Base-by-base conservation (phyloP, 2,329 filamentous ascomycete species). In the Aspergillus terreus region DNA sequence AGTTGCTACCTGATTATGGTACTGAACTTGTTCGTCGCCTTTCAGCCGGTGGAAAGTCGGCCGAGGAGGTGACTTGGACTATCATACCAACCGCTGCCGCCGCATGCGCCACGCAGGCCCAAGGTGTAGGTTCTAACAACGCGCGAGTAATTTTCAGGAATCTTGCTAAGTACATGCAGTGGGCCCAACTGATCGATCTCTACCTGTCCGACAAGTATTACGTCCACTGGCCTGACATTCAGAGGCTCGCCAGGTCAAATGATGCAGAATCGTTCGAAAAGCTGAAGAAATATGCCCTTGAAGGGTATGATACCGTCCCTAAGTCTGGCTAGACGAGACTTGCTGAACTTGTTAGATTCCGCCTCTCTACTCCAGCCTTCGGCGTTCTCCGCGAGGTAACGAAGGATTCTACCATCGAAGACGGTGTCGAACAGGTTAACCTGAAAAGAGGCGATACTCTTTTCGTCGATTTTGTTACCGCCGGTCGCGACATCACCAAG, bases 1-100 rank as follows among this genome's bases (percentile, higher is more conserved):
- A 15, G 4, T 2, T 6, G 4, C 11, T 21, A 19, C 19, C 10
- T n/a, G 43, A 36, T 19, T 53, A 48, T 47, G 53, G 53, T 4
- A 10, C 51, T 7, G 23, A 53, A 19, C 32, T 55, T 2, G 40
- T 49, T 4, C 47, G 42, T 19, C 44, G 51, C 12, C 17, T 55
- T n/a, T 44, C 32, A 4, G 46, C 41, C 5, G 47, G 42, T 4
- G 53, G 50, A n/a, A 46, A 46, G n/a, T 50, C 38, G 14, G 36
- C 40, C n/a, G 50, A 53, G 32, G 50, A 53, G 19, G 53, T 46
- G 6, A 44, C 43, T 4, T 48, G 53, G 47, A 53, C 47, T 10
- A 53, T 53, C 23, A 48, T 55, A 5, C 53, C 53, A 30, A 53
- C 53, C 11, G 53, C 51, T 9, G 53, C 53, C 0, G 53, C 53